Evolutionary conservation across 495 filamentous ascomycete species (phyloP).

Genomic region (Penicillium paradoxum): DNA sequence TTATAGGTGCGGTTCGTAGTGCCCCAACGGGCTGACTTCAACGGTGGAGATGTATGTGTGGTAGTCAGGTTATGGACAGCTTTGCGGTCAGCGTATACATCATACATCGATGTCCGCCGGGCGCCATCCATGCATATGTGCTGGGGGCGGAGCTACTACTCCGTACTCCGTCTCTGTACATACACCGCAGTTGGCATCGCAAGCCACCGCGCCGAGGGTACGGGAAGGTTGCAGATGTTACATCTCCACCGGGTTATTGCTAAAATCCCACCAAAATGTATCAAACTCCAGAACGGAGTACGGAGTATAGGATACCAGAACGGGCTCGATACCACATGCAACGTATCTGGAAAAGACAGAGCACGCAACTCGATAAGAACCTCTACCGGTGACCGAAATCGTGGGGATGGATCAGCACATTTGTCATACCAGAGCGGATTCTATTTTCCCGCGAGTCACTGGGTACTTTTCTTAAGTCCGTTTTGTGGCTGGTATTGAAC

Average conservation of each 20-base stretch:
- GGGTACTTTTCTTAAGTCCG: constrained; percentile 9
- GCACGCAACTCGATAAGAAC: constrained; percentile 14
- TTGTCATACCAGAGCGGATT: constrained; percentile 46
- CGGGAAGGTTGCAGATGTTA: constrained; percentile 1
- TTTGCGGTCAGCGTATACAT: constrained; percentile 7
- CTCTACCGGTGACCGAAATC: constrained; percentile 33
- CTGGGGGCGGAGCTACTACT: background rate
- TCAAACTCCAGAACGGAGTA: background rate
- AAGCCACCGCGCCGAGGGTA: background rate
- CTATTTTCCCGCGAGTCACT: constrained; percentile 35
- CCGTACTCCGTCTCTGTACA: no score
- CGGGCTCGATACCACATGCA: constrained; percentile 3
- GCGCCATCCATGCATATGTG: background rate
- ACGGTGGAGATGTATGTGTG: background rate
- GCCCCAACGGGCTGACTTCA: constrained; percentile 6
- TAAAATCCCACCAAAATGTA: background rate
- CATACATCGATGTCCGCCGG: no score
- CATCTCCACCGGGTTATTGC: constrained; percentile 3
- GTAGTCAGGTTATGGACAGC: background rate
- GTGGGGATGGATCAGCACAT: constrained; percentile 40
- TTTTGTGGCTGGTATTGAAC: constrained; percentile 3
- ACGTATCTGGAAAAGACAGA: background rate
- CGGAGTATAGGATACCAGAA: background rate
- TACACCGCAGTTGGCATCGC: no score
- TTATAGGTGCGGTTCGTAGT: background rate